These are phyloP conservation scores for Aspergillus proliferans DNA, from an alignment of 2,329 filamentous ascomycete genomes.

Conservation along the genomic window DNA sequence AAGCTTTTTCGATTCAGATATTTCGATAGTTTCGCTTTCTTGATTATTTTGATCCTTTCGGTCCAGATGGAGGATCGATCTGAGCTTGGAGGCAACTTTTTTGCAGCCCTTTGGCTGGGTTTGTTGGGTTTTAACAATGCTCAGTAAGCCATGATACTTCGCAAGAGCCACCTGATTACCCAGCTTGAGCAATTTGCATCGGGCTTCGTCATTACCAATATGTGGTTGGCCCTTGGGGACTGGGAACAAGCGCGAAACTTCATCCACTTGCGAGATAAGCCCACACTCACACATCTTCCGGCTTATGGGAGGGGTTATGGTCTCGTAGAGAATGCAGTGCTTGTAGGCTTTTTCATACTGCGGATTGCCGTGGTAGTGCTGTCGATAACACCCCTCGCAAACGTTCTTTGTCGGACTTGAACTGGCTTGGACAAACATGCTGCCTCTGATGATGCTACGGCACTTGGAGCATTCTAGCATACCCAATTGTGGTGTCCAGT, in stretches of 20 bases:
- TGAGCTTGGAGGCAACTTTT: not conserved
- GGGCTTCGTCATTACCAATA: not conserved
- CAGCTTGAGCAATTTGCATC: not conserved
- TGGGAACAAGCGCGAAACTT: not conserved
- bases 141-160: not conserved
- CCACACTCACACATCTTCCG: constrained; percentile 14
- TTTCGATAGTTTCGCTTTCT: not conserved
- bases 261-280: not conserved
- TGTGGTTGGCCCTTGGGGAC: not conserved
- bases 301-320: constrained; percentile 18
- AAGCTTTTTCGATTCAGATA: not conserved
- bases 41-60: not conserved
- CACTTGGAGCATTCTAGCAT: constrained; percentile 11
- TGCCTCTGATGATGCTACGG: constrained; percentile 18
- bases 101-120: not conserved
- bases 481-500: constrained; percentile 6
- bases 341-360: constrained; percentile 30
- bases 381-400: constrained; percentile 33
- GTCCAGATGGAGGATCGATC: not conserved
- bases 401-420: constrained; percentile 9
- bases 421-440: constrained; percentile 16
- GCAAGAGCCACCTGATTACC: not conserved
- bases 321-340: constrained; percentile 22
- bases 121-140: not conserved
- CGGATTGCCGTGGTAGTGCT: constrained; percentile 19